phyloP scores from a whole-genome alignment of 2,329 filamentous ascomycete genomes.

The Setomelanomma holmii region DNA sequence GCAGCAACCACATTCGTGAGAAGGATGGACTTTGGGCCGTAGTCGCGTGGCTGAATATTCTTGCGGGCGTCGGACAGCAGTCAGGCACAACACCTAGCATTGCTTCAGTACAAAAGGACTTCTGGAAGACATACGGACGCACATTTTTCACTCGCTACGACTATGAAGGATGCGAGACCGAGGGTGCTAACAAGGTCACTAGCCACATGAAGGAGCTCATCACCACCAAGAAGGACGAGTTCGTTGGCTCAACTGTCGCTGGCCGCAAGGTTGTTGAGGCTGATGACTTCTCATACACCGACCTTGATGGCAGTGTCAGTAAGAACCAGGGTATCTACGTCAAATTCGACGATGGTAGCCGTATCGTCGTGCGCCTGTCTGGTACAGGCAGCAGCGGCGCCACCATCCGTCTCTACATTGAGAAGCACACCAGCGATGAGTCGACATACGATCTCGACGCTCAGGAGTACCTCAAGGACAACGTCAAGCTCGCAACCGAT shows the following conservation, averaged over 20 bases:
- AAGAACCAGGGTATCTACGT: conserved; percentile 96
- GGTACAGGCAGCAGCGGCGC: conserved; percentile 95
- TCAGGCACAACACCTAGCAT: conserved; percentile 86
- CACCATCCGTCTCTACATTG: conserved; percentile 95
- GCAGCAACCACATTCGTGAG: conserved; percentile 98
- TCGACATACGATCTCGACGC: conserved; percentile 81
- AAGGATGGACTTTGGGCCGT: conserved; percentile 99
- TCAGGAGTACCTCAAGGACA: conserved; percentile 91
- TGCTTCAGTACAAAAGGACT: conserved; percentile 93
- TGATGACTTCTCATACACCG: conserved; percentile 97
- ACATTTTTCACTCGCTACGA: conserved; percentile 99
- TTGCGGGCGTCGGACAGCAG: conserved; percentile 88
- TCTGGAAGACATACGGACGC: conserved; percentile 95
- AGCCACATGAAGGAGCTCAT: conserved; percentile 81
- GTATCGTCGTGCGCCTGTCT: conserved; percentile 92
- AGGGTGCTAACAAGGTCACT: conserved; percentile 89
- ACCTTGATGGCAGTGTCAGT: conserved; percentile 95
- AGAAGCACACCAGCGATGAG: conserved; percentile 88
- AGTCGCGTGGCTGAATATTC: conserved; percentile 98
- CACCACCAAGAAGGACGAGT: conserved; percentile 70
- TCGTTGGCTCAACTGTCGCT: conserved; percentile 81
- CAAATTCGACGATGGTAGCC: conserved; percentile 91
- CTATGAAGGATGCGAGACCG: conserved; percentile 93
- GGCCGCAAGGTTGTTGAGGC: conserved; percentile 87
- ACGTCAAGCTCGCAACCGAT: conserved; percentile 83